Percentiles rank a stretch among this genome's conserved stretches.
These are phyloP conservation scores for Agrocybe chaxingu DNA, from an alignment of 768 basidiomycete genomes.

Conservation along the genomic window DNA sequence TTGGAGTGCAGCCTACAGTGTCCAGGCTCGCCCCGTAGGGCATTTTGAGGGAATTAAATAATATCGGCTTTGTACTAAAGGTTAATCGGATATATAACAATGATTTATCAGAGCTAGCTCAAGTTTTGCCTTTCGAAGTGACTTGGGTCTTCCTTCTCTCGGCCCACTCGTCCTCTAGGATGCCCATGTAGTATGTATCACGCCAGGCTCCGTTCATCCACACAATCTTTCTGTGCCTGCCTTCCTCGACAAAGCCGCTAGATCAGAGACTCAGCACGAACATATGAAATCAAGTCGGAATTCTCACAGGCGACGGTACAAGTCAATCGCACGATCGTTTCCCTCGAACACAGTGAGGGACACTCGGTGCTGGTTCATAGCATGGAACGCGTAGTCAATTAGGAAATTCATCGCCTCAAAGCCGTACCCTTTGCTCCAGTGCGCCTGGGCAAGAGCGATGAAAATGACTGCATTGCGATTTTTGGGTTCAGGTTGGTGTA, in stretches of 20 bases:
- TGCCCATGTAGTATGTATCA: conserved; percentile 22
- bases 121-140: no score
- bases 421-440: conserved; percentile 16
- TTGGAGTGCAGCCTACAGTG: no score
- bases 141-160: conserved; percentile 1
- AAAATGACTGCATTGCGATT: conserved; percentile 14
- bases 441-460: conserved; percentile 8
- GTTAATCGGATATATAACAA: no score
- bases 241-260: conserved; percentile 27
- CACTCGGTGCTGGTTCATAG: conserved; percentile 16
- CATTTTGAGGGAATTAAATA: no score
- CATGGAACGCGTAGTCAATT: conserved; percentile 13
- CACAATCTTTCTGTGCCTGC: conserved; percentile 18
- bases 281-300: background rate
- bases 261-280: background rate
- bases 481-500: conserved; percentile 7
- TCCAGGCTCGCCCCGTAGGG: no score
- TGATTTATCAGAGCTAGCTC: no score
- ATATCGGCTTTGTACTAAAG: no score
- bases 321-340: conserved; percentile 14
- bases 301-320: conserved; percentile 14
- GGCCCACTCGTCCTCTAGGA: conserved; percentile 24
- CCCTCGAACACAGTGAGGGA: conserved; percentile 16
- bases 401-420: conserved; percentile 12
- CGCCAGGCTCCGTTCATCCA: conserved; percentile 25